Evolutionary conservation across 2,329 filamentous ascomycete genomes (phyloP), one percentile per base, ranked within the genome.

Genomic region (Trichoderma arundinaceum): DNA sequence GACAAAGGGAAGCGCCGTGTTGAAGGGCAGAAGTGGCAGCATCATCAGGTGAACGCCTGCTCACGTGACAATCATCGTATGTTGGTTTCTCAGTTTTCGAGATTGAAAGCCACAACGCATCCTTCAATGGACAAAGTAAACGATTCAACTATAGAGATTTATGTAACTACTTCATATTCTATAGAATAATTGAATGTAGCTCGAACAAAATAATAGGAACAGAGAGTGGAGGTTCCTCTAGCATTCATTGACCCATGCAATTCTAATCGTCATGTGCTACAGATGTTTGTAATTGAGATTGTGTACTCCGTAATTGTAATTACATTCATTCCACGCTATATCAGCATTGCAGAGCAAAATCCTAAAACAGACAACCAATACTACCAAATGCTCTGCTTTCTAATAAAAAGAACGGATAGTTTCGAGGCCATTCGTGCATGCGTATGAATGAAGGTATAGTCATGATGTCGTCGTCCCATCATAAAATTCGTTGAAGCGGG

Each of bases 401-500:
- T 65, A 52, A 38, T 8, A 17, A 57, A 62, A 56, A 57, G 51
- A 57, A 57, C 41, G 51, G 61, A 64, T 57, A 43, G 44, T 64
- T 66, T 66, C 38, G 32, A 17, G 17, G 53, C 39, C 12, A 51
- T 51, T 65, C 62, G 53, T 65, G 62, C 46, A 65, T 43, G 43
- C 38, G 32, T 44, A 44, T 48, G 38, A 67, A 43, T 59, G 38
- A 62, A 65, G 43, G 35, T 59, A 63, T 62, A 72, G 73, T 73
- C 74, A 73, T 75, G 69, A 74, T 76, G 69, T 70, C 70, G 69
- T 71, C 71, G 71, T 76, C 70, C 72, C 72, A 72, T 80, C 79
- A 75, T 81, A 71, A 77, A 72, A 70, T 69, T 76, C 74, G 71
- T 77, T 72, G 75, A 72, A 75, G 74, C 54, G 77, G 76, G 76